These are phyloP conservation scores for Limnomonas spitsbergensis DNA, from an alignment of 139 green algal species.

Conservation along the genomic window DNA sequence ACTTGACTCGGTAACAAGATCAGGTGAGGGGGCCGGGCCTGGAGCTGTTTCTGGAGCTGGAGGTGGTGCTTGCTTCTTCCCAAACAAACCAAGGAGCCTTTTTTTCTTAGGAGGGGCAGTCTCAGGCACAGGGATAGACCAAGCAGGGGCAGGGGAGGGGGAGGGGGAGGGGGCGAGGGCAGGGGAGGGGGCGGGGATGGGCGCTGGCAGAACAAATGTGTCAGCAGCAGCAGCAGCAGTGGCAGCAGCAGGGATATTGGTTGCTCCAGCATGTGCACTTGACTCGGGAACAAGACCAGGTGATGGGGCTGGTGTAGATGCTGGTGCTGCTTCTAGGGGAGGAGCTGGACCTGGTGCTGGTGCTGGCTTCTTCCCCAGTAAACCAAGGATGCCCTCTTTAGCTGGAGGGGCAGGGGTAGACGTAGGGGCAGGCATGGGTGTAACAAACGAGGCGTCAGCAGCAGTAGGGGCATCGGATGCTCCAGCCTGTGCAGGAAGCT, in stretches of 20 bases:
- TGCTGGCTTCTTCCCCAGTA: background rate
- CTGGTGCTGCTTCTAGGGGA: conserved; percentile 8
- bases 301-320: conserved; percentile 13
- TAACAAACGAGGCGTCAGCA: too few species aligned
- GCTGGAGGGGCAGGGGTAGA: background rate
- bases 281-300: background rate
- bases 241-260: too few species aligned
- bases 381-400: too few species aligned
- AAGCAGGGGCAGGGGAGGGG: too few species aligned
- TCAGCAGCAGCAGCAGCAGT: too few species aligned
- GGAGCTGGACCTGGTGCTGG: background rate
- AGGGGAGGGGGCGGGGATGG: too few species aligned
- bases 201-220: too few species aligned
- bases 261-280: too few species aligned
- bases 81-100: conserved; percentile 10
- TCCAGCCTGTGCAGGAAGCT: background rate
- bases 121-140: background rate
- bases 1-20: too few species aligned
- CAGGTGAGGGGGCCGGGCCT: background rate
- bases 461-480: background rate
- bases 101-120: conserved; percentile 13
- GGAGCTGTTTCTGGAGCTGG: background rate
- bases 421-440: too few species aligned
- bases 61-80: conserved; percentile 12
- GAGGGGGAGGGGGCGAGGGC: too few species aligned